Conservation (phyloP, 805 yeast species). For the Hermanozyma aechmeae region DNA sequence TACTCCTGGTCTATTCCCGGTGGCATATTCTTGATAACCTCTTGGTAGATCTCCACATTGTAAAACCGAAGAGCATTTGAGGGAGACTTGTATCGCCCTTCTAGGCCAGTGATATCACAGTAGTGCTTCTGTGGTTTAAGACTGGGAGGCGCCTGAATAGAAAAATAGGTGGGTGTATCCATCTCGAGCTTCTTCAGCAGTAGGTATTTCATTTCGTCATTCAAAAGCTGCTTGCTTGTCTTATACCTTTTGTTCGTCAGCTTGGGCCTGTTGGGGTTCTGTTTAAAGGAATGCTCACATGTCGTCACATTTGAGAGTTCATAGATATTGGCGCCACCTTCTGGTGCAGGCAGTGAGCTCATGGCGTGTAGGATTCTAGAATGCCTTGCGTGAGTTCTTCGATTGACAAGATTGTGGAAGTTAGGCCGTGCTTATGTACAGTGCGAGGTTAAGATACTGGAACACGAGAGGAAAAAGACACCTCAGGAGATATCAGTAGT, state of each 20-base stretch:
- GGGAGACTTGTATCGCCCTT: slow-evolving; percentile 68
- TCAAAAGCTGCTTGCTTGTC: slow-evolving; percentile 59
- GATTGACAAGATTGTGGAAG: too few species aligned
- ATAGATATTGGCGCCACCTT: background rate
- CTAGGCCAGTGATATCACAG: slow-evolving; percentile 90
- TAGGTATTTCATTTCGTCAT: slow-evolving; percentile 69
- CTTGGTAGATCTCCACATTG: slow-evolving; percentile 72
- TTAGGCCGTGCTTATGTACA: too few species aligned
- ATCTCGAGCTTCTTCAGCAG: slow-evolving; percentile 31
- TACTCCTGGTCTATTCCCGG: slow-evolving; percentile 94
- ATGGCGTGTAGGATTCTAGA: too few species aligned
- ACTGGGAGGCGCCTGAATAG: slow-evolving; percentile 81
- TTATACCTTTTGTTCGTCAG: slow-evolving; percentile 57
- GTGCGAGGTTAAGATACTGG: too few species aligned
- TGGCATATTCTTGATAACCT: slow-evolving; percentile 65
- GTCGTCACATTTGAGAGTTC: slow-evolving; percentile 30
- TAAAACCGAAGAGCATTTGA: slow-evolving; percentile 68
- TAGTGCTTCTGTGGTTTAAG: slow-evolving; percentile 71
- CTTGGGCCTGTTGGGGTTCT: slow-evolving; percentile 36
- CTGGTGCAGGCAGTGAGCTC: too few species aligned
- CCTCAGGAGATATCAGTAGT: too few species aligned
- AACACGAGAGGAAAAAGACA: too few species aligned
- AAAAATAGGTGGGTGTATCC: slow-evolving; percentile 57
- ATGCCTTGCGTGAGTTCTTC: too few species aligned
- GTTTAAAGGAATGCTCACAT: slow-evolving; percentile 48